Percentiles rank a stretch among this genome's conserved stretches.
These are phyloP conservation scores for Aspergillus carbonarius DNA, from an alignment of 2,329 filamentous ascomycete species.

Conservation along the genomic window DNA sequence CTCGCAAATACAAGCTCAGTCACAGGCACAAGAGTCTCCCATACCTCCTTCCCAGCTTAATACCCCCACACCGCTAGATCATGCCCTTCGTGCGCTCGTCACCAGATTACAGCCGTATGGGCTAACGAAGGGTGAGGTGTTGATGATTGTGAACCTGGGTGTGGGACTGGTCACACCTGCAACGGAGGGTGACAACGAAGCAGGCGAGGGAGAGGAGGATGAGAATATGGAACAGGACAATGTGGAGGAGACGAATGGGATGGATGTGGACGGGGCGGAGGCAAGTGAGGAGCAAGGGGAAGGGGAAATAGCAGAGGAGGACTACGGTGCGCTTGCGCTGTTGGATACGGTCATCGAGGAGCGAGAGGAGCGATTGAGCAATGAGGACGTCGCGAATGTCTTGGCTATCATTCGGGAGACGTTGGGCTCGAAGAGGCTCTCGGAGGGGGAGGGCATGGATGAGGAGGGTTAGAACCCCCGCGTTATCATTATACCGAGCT, in stretches of 20 bases:
- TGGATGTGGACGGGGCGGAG: slow-evolving; percentile 16
- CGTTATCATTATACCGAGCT: not conserved
- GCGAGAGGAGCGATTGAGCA: slow-evolving; percentile 39
- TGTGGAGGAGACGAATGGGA: slow-evolving; percentile 8
- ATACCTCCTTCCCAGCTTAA: slow-evolving; percentile 13
- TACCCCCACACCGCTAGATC: slow-evolving; percentile 35
- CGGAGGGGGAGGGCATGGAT: not conserved
- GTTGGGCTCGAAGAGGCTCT: slow-evolving; percentile 19
- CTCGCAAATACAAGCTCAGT: slow-evolving; percentile 1
- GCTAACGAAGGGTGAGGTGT: slow-evolving; percentile 48
- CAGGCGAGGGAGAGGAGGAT: slow-evolving; percentile 2
- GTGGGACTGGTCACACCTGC: slow-evolving; percentile 31
- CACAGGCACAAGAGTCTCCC: not conserved
- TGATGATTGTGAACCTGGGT: slow-evolving; percentile 49
- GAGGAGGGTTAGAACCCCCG: not conserved
- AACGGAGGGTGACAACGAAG: slow-evolving; percentile 20
- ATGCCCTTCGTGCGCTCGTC: slow-evolving; percentile 39
- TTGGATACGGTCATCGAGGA: slow-evolving; percentile 46
- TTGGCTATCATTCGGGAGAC: slow-evolving; percentile 38
- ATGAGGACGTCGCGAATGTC: slow-evolving; percentile 38
- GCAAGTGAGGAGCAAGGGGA: slow-evolving; percentile 14
- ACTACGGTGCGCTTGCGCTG: slow-evolving; percentile 38
- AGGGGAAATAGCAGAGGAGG: slow-evolving; percentile 20
- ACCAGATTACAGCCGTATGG: slow-evolving; percentile 38
- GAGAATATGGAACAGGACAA: slow-evolving; percentile 7